Evolutionary conservation across 23 red algal species (phyloP), one percentile per base, ranked within the genome.

Genomic region (Gracilaria caudata): DNA sequence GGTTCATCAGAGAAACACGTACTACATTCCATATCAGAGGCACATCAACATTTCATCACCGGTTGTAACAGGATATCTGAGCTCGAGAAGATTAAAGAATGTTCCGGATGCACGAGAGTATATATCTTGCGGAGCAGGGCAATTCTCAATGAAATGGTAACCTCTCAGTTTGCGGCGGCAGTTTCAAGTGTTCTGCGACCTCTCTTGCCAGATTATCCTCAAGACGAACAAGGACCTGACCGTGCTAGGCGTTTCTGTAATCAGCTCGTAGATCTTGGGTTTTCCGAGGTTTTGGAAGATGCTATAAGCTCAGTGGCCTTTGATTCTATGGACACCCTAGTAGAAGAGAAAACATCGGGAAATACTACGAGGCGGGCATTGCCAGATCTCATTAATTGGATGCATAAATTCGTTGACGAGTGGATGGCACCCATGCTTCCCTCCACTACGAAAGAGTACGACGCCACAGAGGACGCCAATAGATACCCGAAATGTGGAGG

Each of bases 361-460:
- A 25, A 54, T 33, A 8, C 56, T n/a, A 72, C 32, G 16, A 55
- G 68, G 20, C 68, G 85, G 10, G 87, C 87, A 33, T 41, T 91
- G 7, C 87, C 87, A 39, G 63, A 51, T 43, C 41, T 91, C 19
- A 36, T 72, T 43, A 45, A 91, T 30, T 81, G 75, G 87, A 76
- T 91, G 37, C 37, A 91, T 21, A 47, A 39, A 12, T 82, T 81
- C 44, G 34, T 82, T 3, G 60, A 71, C 2, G 73, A 75, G 13
- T 91, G 87, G 76, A 57, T 91, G 63, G 77, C 44, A 64, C 45
- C 37, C 11, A 64, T 91, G 4, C 73, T 91, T 26, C 85, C 85
- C 37, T 68, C 63, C 11, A 32, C 82, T 86, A 20, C 65, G 17
- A 49, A 41, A 17, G 63, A 51, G 4, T 71, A 71, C 29, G 53